A percentile compares a stretch with the other conserved stretches of the same genome.
These are phyloP conservation scores for Luffa aegyptiaca DNA, from an alignment of 306 rosid genomes.

Conservation along the genomic window DNA sequence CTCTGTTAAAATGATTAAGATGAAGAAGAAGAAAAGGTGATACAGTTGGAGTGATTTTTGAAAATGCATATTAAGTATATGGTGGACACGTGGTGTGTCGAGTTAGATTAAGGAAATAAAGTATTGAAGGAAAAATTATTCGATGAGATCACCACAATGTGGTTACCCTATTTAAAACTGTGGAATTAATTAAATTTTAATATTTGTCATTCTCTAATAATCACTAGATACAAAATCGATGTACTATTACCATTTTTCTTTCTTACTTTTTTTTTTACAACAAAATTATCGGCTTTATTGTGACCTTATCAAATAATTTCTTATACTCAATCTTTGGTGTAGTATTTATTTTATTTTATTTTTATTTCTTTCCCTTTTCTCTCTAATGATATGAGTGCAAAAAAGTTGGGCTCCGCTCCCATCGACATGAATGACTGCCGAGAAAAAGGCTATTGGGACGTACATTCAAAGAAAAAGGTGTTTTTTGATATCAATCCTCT, in stretches of 20 bases:
- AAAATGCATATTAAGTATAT: background rate
- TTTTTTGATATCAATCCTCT: background rate
- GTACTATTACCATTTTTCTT: too few species aligned
- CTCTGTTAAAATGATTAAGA: background rate
- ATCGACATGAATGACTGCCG: background rate
- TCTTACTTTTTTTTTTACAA: too few species aligned
- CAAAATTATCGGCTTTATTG: too few species aligned
- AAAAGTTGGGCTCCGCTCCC: background rate
- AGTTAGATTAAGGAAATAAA: constrained; percentile 40
- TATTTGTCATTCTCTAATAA: too few species aligned
- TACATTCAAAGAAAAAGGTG: background rate
- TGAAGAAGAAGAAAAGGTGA: background rate
- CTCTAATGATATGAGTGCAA: background rate
- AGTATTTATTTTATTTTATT: too few species aligned
- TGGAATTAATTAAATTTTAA: too few species aligned
- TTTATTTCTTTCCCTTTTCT: too few species aligned
- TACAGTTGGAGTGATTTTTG: background rate
- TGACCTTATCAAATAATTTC: too few species aligned
- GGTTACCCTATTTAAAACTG: too few species aligned
- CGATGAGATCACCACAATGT: too few species aligned
- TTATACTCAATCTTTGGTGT: too few species aligned
- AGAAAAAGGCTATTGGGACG: background rate
- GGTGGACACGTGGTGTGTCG: constrained; percentile 62
- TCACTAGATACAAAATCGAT: too few species aligned
- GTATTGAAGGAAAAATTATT: background rate